Percentiles rank a stretch among this genome's conserved stretches.
phyloP scores from a whole-genome alignment of 176 grass and related monocot species.

The Avena eriantha region DNA sequence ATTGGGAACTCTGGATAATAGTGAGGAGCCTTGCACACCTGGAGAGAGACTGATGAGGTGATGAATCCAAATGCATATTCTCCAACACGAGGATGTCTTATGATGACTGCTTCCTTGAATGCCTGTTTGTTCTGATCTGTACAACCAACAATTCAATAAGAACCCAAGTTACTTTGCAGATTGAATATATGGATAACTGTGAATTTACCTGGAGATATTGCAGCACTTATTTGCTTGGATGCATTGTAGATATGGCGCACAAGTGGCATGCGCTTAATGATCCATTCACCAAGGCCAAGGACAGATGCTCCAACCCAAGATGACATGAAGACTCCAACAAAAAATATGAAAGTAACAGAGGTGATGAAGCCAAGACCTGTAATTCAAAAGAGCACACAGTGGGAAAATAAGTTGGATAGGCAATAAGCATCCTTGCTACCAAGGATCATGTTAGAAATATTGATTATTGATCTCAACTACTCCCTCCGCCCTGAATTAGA shows the following conservation, averaged over 20 bases:
- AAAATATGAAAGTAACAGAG: conserved; percentile 90
- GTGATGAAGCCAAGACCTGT: conserved; percentile 94
- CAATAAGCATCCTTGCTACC: neutral
- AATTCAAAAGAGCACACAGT: conserved; percentile 31
- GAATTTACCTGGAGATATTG: conserved; percentile 89
- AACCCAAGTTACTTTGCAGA: neutral
- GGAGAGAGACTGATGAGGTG: conserved; percentile 90
- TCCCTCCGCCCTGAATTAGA: too few species aligned
- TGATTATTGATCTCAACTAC: neutral
- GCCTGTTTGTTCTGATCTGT: conserved; percentile 98
- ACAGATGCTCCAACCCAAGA: conserved; percentile 96
- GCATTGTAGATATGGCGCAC: conserved; percentile 99
- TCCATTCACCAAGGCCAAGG: conserved; percentile 96
- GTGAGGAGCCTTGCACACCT: conserved; percentile 52
- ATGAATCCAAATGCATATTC: conserved; percentile 99
- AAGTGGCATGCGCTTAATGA: conserved; percentile 98
- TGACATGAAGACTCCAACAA: conserved; percentile 97
- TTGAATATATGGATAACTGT: neutral
- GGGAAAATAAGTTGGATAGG: neutral
- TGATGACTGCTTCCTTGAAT: conserved; percentile 98
- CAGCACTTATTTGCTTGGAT: conserved; percentile 98
- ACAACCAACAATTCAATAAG: conserved; percentile 39
- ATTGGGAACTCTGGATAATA: neutral
- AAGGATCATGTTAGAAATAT: conserved; percentile 7
- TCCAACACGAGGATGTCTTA: conserved; percentile 91